A percentile compares a stretch with the other conserved stretches of the same genome.
Conservation (phyloP, 164 flowering plant genomes). For the grape (Vitis vinifera) region DNA sequence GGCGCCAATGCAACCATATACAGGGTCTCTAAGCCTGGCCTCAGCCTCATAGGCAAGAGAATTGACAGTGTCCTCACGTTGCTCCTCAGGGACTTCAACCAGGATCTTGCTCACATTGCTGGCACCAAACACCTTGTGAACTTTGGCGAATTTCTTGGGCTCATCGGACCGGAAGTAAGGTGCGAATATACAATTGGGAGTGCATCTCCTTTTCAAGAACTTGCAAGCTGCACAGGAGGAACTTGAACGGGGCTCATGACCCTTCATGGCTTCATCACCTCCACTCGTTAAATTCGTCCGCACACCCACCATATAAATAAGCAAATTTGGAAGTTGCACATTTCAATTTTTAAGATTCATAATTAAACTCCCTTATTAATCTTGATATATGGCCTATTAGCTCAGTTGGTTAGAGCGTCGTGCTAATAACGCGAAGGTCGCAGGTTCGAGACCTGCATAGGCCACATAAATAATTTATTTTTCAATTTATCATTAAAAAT, state of each 20-base stretch:
- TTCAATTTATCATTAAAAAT: no score
- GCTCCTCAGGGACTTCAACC: constrained; percentile 58
- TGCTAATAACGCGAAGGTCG: constrained; percentile 93
- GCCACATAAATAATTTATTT: no score
- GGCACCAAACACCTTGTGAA: constrained; percentile 88
- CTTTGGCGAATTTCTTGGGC: constrained; percentile 60
- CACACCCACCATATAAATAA: background rate
- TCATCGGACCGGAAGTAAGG: constrained; percentile 69
- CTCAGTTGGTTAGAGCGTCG: constrained; percentile 96
- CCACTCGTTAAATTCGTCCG: background rate
- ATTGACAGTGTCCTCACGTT: constrained; percentile 64
- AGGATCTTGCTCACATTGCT: constrained; percentile 86
- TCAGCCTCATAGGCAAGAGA: constrained; percentile 81
- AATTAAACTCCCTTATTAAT: no score
- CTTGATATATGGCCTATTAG: constrained; percentile 8
- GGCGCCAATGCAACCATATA: constrained; percentile 82
- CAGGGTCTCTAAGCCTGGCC: constrained; percentile 73
- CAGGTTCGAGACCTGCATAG: constrained; percentile 53
- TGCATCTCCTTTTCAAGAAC: constrained; percentile 62
- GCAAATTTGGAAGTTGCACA: no score
- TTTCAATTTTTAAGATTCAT: no score
- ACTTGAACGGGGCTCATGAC: constrained; percentile 50
- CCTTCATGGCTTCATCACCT: constrained; percentile 22
- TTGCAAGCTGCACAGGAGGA: constrained; percentile 92
- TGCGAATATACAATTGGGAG: constrained; percentile 59